Conservation (phyloP, 345 rosid species). For the Brassica nigra region DNA sequence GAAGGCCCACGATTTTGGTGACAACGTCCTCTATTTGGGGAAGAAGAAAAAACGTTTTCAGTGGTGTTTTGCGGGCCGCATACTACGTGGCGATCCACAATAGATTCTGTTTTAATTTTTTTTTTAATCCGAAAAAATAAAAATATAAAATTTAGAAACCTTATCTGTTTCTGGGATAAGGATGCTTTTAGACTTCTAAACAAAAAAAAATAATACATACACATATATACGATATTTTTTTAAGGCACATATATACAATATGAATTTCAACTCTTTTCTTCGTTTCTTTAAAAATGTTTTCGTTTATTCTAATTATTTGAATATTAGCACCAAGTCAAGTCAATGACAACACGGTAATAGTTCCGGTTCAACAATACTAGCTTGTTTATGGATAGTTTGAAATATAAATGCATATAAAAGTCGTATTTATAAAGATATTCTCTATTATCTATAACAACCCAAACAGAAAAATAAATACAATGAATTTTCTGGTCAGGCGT, state of each 20-base stretch:
- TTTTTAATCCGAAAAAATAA: too few relatives aligned
- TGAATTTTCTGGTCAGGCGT: conserved; percentile 38
- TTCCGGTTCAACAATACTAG: conserved; percentile 4
- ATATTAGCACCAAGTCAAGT: conserved; percentile 42
- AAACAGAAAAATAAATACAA: not conserved
- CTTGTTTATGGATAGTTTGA: conserved; percentile 24
- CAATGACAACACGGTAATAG: conserved; percentile 35
- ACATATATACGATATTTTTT: not conserved
- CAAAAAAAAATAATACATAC: not conserved
- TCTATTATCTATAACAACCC: conserved; percentile 16
- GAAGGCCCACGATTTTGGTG: too few relatives aligned
- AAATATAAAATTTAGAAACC: too few relatives aligned
- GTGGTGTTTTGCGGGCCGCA: too few relatives aligned
- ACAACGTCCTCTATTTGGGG: too few relatives aligned
- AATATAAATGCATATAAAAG: conserved; percentile 21
- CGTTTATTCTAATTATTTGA: not conserved
- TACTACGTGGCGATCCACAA: too few relatives aligned
- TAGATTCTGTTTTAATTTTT: too few relatives aligned
- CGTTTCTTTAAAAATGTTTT: not conserved
- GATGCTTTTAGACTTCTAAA: not conserved
- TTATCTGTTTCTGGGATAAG: too few relatives aligned
- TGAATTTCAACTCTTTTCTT: conserved; percentile 31
- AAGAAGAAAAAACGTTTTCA: too few relatives aligned
- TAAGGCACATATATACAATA: not conserved
- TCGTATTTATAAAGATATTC: conserved; percentile 18